Conservation (phyloP, 257 asterid genomes). For the Cruciata laevipes region DNA sequence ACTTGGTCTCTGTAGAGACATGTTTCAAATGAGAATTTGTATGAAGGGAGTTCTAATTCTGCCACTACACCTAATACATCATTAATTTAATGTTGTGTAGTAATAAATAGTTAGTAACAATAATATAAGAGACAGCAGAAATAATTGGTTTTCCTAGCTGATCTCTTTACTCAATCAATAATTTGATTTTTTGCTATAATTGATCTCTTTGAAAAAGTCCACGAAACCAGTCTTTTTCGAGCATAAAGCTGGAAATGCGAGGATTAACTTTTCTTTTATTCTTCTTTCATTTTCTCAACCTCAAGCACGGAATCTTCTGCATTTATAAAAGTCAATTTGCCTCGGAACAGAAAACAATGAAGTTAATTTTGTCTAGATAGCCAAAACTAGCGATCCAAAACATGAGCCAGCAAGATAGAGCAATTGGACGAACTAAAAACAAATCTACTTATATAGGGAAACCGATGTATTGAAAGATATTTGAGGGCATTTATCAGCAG, state of each 20-base stretch:
- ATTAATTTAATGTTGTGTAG: too few species aligned
- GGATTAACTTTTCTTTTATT: background rate
- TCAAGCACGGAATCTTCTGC: background rate
- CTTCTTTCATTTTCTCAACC: background rate
- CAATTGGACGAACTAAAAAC: background rate
- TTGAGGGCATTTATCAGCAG: too few species aligned
- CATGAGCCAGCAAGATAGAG: background rate
- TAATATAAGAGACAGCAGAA: too few species aligned
- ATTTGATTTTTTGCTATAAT: too few species aligned
- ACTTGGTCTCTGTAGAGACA: too few species aligned
- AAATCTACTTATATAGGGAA: background rate
- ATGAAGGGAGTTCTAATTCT: too few species aligned
- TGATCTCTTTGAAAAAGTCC: background rate
- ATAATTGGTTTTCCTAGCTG: background rate
- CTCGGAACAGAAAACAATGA: background rate
- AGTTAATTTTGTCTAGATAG: too few species aligned
- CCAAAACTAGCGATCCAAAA: background rate
- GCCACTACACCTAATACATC: too few species aligned
- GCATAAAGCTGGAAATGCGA: background rate
- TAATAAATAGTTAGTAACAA: too few species aligned
- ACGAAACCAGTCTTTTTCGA: background rate
- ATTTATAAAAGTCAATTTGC: background rate
- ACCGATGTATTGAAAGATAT: background rate
- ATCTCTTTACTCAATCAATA: background rate
- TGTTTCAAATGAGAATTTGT: too few species aligned